These are phyloP conservation scores for Ehretia macrophylla DNA, from an alignment of 257 asterid species.

Conservation along the genomic window DNA sequence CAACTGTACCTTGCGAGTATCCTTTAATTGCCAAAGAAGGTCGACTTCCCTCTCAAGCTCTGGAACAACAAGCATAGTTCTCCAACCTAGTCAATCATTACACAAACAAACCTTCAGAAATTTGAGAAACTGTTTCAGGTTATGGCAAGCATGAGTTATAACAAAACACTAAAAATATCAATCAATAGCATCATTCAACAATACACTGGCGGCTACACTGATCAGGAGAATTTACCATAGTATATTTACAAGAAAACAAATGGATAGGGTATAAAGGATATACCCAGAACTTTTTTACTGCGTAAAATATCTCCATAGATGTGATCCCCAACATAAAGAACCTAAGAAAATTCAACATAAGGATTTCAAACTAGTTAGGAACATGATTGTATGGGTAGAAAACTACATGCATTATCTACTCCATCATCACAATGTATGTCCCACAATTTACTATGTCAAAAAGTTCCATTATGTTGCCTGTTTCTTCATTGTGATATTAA, in stretches of 20 bases:
- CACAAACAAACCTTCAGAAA: conserved; percentile 15
- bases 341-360: conserved; percentile 33
- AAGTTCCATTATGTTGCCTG: not conserved
- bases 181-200: not conserved
- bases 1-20: conserved; percentile 67
- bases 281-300: conserved; percentile 94
- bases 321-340: conserved; percentile 98
- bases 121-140: conserved; percentile 1
- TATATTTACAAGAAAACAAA: conserved; percentile 4
- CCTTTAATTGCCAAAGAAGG: conserved; percentile 68
- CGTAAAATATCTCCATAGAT: conserved; percentile 96
- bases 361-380: not conserved
- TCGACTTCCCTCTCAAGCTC: conserved; percentile 96
- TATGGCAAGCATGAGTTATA: not conserved
- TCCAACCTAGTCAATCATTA: conserved; percentile 67
- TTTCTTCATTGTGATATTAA: no score
- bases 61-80: conserved; percentile 99
- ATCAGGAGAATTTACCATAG: not conserved
- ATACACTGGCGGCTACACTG: not conserved
- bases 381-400: not conserved
- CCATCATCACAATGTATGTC: no score
- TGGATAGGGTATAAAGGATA: conserved; percentile 5
- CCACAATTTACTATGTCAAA: not conserved
- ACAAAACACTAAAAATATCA: no score
- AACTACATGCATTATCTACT: not conserved